These are phyloP conservation scores for Herpomyces periplanetae DNA, from an alignment of 2,329 filamentous ascomycete genomes.

Conservation along the genomic window DNA sequence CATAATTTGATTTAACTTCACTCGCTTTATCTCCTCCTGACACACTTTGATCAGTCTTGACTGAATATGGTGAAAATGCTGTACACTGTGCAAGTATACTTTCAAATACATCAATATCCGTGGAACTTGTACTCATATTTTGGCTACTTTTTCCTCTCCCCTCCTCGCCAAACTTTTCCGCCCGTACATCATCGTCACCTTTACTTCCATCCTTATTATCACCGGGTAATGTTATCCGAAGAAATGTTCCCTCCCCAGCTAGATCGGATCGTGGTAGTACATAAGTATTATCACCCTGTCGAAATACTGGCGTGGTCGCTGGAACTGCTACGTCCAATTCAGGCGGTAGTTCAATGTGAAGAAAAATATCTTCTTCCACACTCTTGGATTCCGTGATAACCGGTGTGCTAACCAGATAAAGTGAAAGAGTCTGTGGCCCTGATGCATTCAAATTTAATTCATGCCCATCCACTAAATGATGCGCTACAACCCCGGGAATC, in stretches of 20 bases:
- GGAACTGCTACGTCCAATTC: conserved; percentile 76
- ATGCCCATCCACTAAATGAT: conserved; percentile 54
- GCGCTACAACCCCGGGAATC: conserved; percentile 52
- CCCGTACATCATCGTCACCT: conserved; percentile 20
- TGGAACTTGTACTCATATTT: too few relatives aligned
- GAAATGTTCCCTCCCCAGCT: conserved; percentile 61
- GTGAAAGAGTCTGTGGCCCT: conserved; percentile 56
- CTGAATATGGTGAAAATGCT: too few relatives aligned
- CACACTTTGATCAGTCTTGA: too few relatives aligned
- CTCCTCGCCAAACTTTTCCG: too few relatives aligned
- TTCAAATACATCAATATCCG: conserved; percentile 84
- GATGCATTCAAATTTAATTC: conserved; percentile 46
- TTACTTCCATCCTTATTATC: too few relatives aligned
- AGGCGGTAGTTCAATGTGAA: conserved; percentile 70
- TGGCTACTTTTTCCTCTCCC: too few relatives aligned
- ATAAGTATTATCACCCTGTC: conserved; percentile 68
- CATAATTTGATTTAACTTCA: too few relatives aligned
- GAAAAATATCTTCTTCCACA: conserved; percentile 65
- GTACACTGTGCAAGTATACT: conserved; percentile 94
- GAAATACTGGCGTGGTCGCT: conserved; percentile 84
- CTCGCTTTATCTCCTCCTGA: too few relatives aligned
- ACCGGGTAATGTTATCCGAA: conserved; percentile 63
- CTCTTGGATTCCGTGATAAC: conserved; percentile 19
- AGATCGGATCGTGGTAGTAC: conserved; percentile 83
- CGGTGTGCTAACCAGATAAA: conserved; percentile 78